Percentiles rank a stretch among this genome's conserved stretches.
Conservation (phyloP, 352 stramenopile genomes). For the Phytophthora aleatoria region DNA sequence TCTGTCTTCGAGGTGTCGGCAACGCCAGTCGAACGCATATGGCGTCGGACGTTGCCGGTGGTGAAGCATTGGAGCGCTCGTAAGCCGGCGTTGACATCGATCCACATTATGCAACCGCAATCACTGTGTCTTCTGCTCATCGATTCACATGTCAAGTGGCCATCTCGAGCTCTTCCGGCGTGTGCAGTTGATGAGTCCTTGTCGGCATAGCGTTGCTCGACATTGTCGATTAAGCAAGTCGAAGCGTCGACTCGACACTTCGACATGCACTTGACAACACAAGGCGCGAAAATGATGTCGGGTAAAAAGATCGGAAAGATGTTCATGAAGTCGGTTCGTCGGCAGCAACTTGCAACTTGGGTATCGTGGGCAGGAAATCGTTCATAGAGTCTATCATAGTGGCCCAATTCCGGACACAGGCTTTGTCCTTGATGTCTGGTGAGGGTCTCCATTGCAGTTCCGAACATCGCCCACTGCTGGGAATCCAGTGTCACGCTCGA, state of each 20-base stretch:
- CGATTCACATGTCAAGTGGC: not conserved
- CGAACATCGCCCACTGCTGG: not conserved
- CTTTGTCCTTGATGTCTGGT: slow-evolving; percentile 22
- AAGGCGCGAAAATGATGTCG: slow-evolving; percentile 13
- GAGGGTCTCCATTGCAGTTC: not conserved
- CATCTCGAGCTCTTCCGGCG: slow-evolving; percentile 4
- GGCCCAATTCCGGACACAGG: not conserved
- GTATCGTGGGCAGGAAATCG: slow-evolving; percentile 10
- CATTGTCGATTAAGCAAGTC: not conserved
- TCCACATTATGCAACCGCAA: not conserved
- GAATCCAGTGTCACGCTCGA: not conserved
- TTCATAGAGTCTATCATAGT: not conserved
- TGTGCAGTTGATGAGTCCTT: slow-evolving; percentile 8
- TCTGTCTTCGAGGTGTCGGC: not conserved
- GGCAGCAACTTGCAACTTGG: not conserved
- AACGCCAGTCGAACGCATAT: not conserved
- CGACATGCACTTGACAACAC: not conserved
- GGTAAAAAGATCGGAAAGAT: not conserved
- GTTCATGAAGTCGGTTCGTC: not conserved
- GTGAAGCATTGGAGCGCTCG: not conserved
- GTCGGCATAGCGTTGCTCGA: not conserved
- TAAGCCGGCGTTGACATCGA: not conserved
- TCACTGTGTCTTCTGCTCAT: slow-evolving; percentile 8
- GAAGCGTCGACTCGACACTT: not conserved
- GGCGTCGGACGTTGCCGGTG: not conserved